These are phyloP conservation scores for Lagerstroemia speciosa DNA, from an alignment of 345 rosid genomes.

Conservation along the genomic window DNA sequence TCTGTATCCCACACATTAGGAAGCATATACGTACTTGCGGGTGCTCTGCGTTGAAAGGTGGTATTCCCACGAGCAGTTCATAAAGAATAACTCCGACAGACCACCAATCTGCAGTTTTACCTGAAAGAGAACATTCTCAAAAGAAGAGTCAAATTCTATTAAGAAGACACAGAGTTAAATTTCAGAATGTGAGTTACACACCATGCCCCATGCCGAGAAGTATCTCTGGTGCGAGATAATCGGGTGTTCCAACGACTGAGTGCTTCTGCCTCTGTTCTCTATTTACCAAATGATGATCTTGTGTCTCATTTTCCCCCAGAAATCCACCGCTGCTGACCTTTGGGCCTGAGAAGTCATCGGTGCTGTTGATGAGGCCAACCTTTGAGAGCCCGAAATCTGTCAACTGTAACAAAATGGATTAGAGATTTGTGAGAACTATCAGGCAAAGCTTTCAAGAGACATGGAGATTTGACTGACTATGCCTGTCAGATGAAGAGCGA, in stretches of 20 bases:
- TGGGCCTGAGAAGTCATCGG: constrained; percentile 84
- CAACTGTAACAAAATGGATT: constrained; percentile 57
- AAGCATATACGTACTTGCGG: constrained; percentile 53
- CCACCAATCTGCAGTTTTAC: constrained; percentile 99
- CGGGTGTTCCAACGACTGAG: constrained; percentile 87
- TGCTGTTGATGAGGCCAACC: constrained; percentile 95
- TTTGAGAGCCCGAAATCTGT: constrained; percentile 98
- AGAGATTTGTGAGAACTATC: constrained; percentile 10
- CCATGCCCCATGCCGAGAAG: constrained; percentile 99
- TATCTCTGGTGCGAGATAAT: constrained; percentile 97
- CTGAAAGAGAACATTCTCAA: constrained; percentile 24
- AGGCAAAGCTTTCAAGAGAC: background rate
- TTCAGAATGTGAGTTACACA: constrained; percentile 21
- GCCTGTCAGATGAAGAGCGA: background rate
- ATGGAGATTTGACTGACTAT: background rate
- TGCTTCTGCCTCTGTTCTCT: constrained; percentile 67
- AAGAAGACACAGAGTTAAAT: background rate
- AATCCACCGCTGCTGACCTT: constrained; percentile 45
- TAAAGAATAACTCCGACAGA: constrained; percentile 88
- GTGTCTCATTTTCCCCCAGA: constrained; percentile 45
- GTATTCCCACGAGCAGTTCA: constrained; percentile 86
- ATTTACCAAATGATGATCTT: constrained; percentile 25
- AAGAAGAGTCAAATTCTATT: background rate
- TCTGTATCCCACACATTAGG: background rate
- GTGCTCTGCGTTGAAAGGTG: constrained; percentile 89